These are phyloP conservation scores for Penicillium canariense DNA, from an alignment of 495 filamentous ascomycete species.

Conservation along the genomic window DNA sequence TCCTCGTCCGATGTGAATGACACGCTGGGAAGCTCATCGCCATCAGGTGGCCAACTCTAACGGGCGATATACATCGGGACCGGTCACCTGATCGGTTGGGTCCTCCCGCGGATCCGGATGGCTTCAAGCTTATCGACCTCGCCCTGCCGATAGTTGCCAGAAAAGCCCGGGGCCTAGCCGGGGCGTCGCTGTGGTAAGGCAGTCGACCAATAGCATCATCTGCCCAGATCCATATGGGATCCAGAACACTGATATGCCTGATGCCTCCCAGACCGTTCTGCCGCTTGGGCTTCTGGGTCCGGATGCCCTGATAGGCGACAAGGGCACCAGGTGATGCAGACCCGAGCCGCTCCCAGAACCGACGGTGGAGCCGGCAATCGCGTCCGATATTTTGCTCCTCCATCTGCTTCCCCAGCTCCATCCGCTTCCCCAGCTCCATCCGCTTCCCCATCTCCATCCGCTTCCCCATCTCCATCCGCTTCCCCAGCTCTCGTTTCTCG, in stretches of 20 bases:
- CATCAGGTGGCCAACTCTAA: constrained; percentile 21
- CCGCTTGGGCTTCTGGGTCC: not conserved
- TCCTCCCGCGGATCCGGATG: constrained; percentile 16
- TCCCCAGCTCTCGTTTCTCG: no score
- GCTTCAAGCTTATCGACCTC: constrained; percentile 20
- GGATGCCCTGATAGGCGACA: not conserved
- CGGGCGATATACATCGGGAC: constrained; percentile 22
- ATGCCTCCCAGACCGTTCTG: not conserved
- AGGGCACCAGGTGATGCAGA: not conserved
- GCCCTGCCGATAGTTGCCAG: not conserved
- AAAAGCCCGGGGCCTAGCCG: not conserved
- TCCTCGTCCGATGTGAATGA: constrained; percentile 11
- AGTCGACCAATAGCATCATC: not conserved
- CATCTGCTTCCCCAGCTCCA: not conserved
- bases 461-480: no score
- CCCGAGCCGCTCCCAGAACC: not conserved
- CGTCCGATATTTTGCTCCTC: not conserved
- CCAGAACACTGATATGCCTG: not conserved
- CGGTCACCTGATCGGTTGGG: constrained; percentile 28
- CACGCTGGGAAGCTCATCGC: constrained; percentile 4
- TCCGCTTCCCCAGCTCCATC: no score
- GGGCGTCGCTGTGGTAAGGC: not conserved
- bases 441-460: no score
- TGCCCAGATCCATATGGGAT: not conserved
- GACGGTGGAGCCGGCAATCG: not conserved